phyloP scores from a whole-genome alignment of 169 alveolate species.

The Neospora caninum region DNA sequence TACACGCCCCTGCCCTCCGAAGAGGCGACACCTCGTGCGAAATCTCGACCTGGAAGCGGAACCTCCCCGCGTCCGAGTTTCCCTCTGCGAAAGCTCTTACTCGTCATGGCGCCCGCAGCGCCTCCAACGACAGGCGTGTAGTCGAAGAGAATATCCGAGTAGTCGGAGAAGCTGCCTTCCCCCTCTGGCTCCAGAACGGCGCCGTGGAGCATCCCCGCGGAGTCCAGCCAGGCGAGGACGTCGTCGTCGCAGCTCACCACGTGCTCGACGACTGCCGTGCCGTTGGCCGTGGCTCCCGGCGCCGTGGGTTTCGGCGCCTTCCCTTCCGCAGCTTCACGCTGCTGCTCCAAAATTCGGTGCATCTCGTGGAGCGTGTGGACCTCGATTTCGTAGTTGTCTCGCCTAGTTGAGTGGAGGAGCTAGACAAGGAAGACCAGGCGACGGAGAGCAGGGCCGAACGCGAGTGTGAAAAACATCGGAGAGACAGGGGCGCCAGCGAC shows the following conservation, averaged over 20 bases:
- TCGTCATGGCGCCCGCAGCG: not conserved
- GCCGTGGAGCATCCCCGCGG: constrained; percentile 29
- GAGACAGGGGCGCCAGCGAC: no score
- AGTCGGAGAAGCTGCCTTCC: constrained; percentile 52
- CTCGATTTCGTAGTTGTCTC: constrained; percentile 59
- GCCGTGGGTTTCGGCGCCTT: not conserved
- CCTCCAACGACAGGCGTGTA: not conserved
- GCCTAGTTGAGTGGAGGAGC: constrained; percentile 56
- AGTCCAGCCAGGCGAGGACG: constrained; percentile 38
- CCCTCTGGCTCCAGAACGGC: constrained; percentile 36
- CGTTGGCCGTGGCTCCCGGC: not conserved
- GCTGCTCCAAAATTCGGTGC: constrained; percentile 42
- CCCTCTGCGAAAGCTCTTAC: not conserved
- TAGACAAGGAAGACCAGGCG: constrained; percentile 2
- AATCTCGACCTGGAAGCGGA: no score
- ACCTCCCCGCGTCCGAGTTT: no score
- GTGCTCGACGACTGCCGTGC: not conserved
- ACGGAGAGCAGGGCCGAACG: not conserved
- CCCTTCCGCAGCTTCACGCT: constrained; percentile 34
- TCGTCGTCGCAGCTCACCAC: constrained; percentile 16
- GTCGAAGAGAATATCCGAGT: constrained; percentile 46
- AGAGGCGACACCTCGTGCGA: no score
- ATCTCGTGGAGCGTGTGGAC: constrained; percentile 56
- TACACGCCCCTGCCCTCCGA: not conserved
- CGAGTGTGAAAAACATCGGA: no score